These are phyloP conservation scores for Penicillium sp. DNA, from an alignment of 2,329 filamentous ascomycete species.

Conservation along the genomic window DNA sequence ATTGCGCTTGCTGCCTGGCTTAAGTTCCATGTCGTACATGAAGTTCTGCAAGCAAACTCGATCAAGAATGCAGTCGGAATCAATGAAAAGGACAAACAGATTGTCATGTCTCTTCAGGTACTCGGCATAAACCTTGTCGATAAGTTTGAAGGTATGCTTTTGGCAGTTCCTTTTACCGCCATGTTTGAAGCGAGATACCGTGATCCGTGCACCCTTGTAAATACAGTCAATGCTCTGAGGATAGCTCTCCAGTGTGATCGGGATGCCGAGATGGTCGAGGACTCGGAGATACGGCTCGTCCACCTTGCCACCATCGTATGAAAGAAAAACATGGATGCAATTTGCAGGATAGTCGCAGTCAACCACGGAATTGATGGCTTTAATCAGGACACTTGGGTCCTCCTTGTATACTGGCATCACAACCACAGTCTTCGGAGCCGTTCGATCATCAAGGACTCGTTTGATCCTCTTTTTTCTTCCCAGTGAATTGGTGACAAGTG, in stretches of 20 bases:
- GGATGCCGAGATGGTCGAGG: constrained; percentile 78
- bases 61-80: constrained; percentile 94
- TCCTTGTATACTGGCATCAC: constrained; percentile 98
- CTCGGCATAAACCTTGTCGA: constrained; percentile 85
- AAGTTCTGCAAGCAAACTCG: constrained; percentile 92
- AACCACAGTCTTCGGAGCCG: constrained; percentile 89
- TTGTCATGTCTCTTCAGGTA: constrained; percentile 88
- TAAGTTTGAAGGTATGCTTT: constrained; percentile 87
- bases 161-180: constrained; percentile 93
- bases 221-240: constrained; percentile 87
- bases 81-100: constrained; percentile 92
- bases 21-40: constrained; percentile 97
- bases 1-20: constrained; percentile 83
- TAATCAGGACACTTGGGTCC: constrained; percentile 76
- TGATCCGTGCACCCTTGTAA: constrained; percentile 79
- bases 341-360: constrained; percentile 90
- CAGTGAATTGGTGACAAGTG: constrained; percentile 81
- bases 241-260: constrained; percentile 67
- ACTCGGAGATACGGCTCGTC: constrained; percentile 87
- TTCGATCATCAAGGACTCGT: constrained; percentile 75
- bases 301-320: constrained; percentile 86
- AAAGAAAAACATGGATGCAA: constrained; percentile 92
- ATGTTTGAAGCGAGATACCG: constrained; percentile 86
- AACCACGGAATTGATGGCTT: constrained; percentile 85
- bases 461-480: constrained; percentile 80